phyloP scores from a whole-genome alignment of 2,329 filamentous ascomycete species.

The Epicoccum nigrum region DNA sequence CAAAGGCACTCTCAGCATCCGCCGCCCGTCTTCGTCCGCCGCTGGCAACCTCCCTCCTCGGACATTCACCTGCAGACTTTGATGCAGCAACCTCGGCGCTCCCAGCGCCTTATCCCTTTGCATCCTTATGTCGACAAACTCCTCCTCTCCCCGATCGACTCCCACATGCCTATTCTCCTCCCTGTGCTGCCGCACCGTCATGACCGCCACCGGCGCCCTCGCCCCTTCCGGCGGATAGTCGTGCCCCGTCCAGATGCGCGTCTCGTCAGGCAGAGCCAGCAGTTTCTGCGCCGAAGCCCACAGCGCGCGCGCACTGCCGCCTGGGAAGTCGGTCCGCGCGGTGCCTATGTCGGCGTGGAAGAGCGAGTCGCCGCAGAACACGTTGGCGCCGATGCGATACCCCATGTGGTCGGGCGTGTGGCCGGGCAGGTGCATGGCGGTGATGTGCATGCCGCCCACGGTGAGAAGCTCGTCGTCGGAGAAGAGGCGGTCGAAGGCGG shows the following conservation, averaged over 20 bases:
- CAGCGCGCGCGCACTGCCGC: conserved; percentile 37
- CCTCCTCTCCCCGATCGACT: conserved; percentile 28
- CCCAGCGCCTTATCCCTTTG: conserved; percentile 39
- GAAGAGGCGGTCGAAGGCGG: conserved; percentile 61
- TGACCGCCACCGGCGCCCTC: conserved; percentile 33
- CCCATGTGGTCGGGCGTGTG: conserved; percentile 68
- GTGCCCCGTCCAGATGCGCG: conserved; percentile 45
- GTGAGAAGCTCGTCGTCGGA: conserved; percentile 60
- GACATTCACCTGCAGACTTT: conserved; percentile 50
- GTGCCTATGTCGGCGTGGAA: conserved; percentile 45
- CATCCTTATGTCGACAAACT: conserved; percentile 43
- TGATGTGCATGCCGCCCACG: conserved; percentile 56
- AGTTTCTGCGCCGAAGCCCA: conserved; percentile 38
- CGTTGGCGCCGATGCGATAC: conserved; percentile 59
- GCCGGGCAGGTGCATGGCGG: conserved; percentile 63
- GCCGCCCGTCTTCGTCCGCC: conserved; percentile 1
- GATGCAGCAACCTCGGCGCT: conserved; percentile 46
- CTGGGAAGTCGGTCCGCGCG: conserved; percentile 45
- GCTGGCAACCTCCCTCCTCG: conserved; percentile 46
- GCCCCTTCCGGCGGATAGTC: conserved; percentile 40
- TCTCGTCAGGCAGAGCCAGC: conserved; percentile 33
- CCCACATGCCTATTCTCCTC: conserved; percentile 46
- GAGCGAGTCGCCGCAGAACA: conserved; percentile 47
- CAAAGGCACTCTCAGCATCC: conserved; percentile 4
- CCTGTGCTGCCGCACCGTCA: conserved; percentile 46